Evolutionary conservation across 306 rosid species (phyloP).

Genomic region (Spatholobus suberectus): DNA sequence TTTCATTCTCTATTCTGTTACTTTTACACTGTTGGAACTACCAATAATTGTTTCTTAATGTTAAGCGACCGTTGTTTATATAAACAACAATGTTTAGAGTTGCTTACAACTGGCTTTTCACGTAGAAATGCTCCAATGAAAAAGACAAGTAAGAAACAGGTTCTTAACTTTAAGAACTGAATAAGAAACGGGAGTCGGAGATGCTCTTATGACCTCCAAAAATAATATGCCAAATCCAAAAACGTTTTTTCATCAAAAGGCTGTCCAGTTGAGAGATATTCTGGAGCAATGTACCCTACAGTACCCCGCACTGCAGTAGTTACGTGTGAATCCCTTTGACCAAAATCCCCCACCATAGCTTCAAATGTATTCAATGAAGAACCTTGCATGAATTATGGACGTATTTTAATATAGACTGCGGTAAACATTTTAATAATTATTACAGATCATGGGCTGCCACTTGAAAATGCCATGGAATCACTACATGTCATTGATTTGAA

Average conservation of each 20-base stretch:
- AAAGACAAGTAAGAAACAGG: too few species aligned
- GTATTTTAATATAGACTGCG: neutral
- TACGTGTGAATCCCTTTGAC: constrained; percentile 95
- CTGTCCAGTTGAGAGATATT: constrained; percentile 95
- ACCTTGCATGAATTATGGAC: neutral
- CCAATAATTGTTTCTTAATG: too few species aligned
- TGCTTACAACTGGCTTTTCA: too few species aligned
- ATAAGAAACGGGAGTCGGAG: too few species aligned
- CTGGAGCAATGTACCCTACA: constrained; percentile 94
- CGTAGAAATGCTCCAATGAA: too few species aligned
- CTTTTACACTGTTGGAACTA: too few species aligned
- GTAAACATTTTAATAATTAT: constrained; percentile 8
- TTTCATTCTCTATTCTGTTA: too few species aligned
- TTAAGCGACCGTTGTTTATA: too few species aligned
- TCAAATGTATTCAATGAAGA: constrained; percentile 46
- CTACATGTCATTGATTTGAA: constrained; percentile 20
- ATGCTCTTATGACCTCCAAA: constrained; percentile 90
- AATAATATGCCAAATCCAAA: constrained; percentile 94
- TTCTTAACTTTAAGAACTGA: too few species aligned
- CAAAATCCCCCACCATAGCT: constrained; percentile 98
- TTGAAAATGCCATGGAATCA: constrained; percentile 26
- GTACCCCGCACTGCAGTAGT: constrained; percentile 98
- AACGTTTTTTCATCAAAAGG: constrained; percentile 94
- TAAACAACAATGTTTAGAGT: too few species aligned
- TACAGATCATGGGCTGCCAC: neutral